Conservation (phyloP, 208 protist species). For the Leishmania lainsoni region DNA sequence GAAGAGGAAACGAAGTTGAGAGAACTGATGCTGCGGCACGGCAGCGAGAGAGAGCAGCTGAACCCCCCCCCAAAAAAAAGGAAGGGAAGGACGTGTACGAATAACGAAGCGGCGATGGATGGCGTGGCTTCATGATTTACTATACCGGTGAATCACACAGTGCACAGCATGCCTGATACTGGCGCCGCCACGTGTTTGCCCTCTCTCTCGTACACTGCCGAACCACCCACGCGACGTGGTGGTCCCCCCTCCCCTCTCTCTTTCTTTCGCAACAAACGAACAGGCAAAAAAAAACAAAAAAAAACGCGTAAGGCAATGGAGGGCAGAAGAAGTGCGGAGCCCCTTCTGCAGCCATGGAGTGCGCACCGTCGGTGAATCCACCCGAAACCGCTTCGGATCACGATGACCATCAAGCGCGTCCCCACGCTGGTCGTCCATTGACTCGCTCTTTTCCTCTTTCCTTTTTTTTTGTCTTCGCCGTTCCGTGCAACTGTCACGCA, state of each 20-base stretch:
- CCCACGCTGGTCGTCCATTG: neutral
- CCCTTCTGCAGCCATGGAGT: neutral
- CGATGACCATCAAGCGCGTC: neutral
- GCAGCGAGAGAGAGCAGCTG: neutral
- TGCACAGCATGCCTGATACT: neutral
- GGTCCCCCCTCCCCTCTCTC: neutral
- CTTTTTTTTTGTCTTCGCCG: neutral
- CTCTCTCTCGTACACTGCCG: neutral
- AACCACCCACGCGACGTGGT: neutral
- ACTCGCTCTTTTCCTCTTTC: neutral
- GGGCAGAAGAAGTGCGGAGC: neutral
- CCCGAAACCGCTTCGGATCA: neutral
- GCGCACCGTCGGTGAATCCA: neutral
- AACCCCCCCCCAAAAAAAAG: no score
- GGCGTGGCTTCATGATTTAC: neutral
- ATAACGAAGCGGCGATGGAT: neutral
- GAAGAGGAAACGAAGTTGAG: neutral
- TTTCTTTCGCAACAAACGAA: neutral
- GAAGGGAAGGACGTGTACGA: no score
- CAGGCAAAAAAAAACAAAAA: neutral
- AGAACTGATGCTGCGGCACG: neutral
- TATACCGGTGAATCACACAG: neutral
- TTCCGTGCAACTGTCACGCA: neutral
- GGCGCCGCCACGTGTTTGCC: neutral
- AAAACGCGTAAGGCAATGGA: neutral